These are phyloP conservation scores for Skeletonema menzelii DNA, from an alignment of 108 stramenopile genomes.

Conservation along the genomic window DNA sequence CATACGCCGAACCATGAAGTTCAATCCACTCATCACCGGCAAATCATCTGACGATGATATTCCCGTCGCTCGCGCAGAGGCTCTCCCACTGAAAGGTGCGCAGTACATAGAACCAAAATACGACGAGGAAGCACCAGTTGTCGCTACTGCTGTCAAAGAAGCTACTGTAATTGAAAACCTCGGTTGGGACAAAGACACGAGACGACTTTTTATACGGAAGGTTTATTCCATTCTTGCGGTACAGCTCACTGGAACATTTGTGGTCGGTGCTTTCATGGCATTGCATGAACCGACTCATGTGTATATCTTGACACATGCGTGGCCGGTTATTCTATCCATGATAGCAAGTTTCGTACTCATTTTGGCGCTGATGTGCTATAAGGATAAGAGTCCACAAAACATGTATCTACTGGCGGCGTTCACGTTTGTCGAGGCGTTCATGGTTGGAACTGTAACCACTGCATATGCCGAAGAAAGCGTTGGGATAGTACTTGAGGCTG, in stretches of 20 bases:
- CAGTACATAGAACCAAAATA: not conserved
- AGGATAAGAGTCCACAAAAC: constrained; percentile 48
- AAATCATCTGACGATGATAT: not conserved
- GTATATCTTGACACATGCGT: constrained; percentile 40
- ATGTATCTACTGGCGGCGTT: constrained; percentile 34
- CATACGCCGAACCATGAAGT: not conserved
- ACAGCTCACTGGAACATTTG: constrained; percentile 30
- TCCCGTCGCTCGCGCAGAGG: not conserved
- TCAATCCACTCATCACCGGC: not conserved
- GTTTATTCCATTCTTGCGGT: constrained; percentile 47
- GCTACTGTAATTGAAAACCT: constrained; percentile 40
- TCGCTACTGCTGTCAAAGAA: constrained; percentile 14
- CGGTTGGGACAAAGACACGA: constrained; percentile 47
- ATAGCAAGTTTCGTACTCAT: constrained; percentile 19
- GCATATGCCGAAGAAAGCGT: constrained; percentile 30
- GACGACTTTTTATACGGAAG: constrained; percentile 44
- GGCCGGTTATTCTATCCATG: constrained; percentile 30
- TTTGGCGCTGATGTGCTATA: constrained; percentile 37
- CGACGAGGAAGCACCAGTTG: not conserved
- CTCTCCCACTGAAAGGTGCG: not conserved
- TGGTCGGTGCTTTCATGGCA: constrained; percentile 33
- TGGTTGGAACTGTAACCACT: constrained; percentile 43
- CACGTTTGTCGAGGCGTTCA: constrained; percentile 48
- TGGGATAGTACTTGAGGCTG: constrained; percentile 43
- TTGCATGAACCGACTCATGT: constrained; percentile 39